Conservation (phyloP, 1,139 yeast species). For the Dujonia santamariae region DNA sequence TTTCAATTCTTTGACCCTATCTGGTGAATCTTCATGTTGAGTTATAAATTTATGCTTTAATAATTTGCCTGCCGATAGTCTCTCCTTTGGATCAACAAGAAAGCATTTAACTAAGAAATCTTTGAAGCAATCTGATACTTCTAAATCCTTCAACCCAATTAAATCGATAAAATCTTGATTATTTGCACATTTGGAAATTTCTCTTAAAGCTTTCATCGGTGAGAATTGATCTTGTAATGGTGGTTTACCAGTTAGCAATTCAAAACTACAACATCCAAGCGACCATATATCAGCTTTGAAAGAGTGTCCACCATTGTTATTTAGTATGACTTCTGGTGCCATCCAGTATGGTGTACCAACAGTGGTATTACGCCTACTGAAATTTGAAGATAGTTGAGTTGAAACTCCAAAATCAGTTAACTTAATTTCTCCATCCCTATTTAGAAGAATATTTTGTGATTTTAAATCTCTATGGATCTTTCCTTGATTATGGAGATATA, state of each 20-base stretch:
- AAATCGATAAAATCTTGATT: conserved; percentile 33
- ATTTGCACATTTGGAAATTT: conserved; percentile 38
- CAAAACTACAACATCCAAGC: conserved; percentile 86
- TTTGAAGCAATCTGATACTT: conserved; percentile 27
- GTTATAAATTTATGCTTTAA: conserved; percentile 58
- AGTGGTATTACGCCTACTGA: conserved; percentile 79
- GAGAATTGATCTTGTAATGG: conserved; percentile 66
- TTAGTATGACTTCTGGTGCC: conserved; percentile 95
- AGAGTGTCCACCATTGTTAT: conserved; percentile 72
- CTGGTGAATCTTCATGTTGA: conserved; percentile 10
- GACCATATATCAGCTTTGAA: conserved; percentile 96
- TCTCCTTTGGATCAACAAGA: conserved; percentile 53
- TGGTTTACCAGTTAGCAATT: conserved; percentile 79
- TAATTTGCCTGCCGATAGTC: conserved; percentile 60
- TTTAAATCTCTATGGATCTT: conserved; percentile 86
- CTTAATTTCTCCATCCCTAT: conserved; percentile 72
- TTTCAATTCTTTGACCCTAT: conserved; percentile 22
- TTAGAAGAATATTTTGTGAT: conserved; percentile 78
- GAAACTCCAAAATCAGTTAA: conserved; percentile 97
- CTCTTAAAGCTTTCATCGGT: conserved; percentile 74
- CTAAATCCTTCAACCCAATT: conserved; percentile 25
- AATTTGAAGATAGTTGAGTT: conserved; percentile 75
- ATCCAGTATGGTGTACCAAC: conserved; percentile 99
- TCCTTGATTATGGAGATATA: conserved; percentile 71
- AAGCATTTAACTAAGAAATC: conserved; percentile 69